phyloP scores from a whole-genome alignment of 257 asterid genomes.

The Parsonsia alboflavescens region DNA sequence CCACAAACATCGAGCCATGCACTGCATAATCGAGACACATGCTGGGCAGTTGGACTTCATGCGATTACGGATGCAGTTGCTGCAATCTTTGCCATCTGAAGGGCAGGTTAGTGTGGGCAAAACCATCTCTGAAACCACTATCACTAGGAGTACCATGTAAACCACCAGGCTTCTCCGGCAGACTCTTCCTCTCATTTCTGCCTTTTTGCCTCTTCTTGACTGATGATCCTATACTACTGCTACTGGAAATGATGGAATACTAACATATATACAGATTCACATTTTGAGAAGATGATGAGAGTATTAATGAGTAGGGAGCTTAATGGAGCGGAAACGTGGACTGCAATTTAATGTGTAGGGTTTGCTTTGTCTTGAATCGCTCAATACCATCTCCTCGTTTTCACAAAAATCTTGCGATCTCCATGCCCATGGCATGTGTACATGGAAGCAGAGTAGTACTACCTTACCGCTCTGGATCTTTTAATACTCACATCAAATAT shows the following conservation, averaged over 20 bases:
- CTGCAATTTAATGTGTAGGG: no score
- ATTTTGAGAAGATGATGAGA: background rate
- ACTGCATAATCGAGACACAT: slow-evolving; percentile 58
- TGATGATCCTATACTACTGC: background rate
- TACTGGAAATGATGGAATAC: background rate
- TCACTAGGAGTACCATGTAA: slow-evolving; percentile 19
- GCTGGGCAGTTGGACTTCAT: slow-evolving; percentile 61
- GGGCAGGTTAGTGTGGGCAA: slow-evolving; percentile 41
- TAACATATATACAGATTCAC: background rate
- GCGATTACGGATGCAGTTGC: slow-evolving; percentile 46
- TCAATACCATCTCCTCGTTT: slow-evolving; percentile 46
- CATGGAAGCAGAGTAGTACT: no score
- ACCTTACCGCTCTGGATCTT: no score
- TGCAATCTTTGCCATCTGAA: slow-evolving; percentile 45
- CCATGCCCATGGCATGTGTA: no score
- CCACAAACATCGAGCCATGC: slow-evolving; percentile 76
- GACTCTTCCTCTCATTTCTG: background rate
- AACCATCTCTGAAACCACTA: slow-evolving; percentile 20
- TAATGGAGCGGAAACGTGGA: no score
- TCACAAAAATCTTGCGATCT: background rate
- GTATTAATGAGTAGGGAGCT: background rate
- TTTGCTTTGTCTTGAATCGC: slow-evolving; percentile 53
- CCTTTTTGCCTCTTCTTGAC: background rate
- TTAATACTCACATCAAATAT: no score
- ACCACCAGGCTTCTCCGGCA: slow-evolving; percentile 6